Evolutionary conservation across 768 basidiomycete genomes (phyloP), one percentile per base, ranked within the genome.

Genomic region (Gloeopeniophorella convolvens): DNA sequence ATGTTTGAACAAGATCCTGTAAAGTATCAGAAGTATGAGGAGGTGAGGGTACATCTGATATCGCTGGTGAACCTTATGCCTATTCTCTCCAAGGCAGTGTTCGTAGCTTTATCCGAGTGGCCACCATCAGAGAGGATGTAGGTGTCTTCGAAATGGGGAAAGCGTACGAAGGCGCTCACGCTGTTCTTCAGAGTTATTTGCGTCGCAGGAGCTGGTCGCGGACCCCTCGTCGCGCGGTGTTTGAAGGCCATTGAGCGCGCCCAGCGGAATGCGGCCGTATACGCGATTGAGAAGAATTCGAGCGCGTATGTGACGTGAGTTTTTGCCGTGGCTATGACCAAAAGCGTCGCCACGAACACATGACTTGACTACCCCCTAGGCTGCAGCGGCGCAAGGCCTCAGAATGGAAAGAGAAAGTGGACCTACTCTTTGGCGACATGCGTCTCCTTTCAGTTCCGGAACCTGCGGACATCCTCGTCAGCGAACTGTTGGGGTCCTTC

Each of bases 1-100:
- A 92, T 90, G 2, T 99, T 99, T 62, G 96, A 99, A 63, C 82
- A 92, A 64, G 96, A 98, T 70, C 95, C 96, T 3, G 83, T 98
- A 53, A 99, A 99, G 67, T 99, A 99, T 64, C 68, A 76, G 48
- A 84, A 90, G 60, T 99, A 99, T 64, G 96, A 99, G 70, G 89
- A 95, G 76, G 89, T 85, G 41, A 26, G 68, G 42, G 16, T 16
- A 15, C 20, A n/a, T 36, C 39, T 33, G 26, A 43, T 40, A 21
- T 10, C 30, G n/a, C 16, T 31, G 33, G 18, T 41, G 26, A 26
- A 31, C 5, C 18, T 33, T 18, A n/a, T 39, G 23, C 42, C 36
- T 31, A 39, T 8, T 36, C 20, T 33, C 31, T 32, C 28, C 3
- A 31, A 90, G 85, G 93, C 93, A 3, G 80, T 94, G 58, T 89